phyloP scores from a whole-genome alignment of 2,329 filamentous ascomycete genomes.

The Gyromitra esculenta region DNA sequence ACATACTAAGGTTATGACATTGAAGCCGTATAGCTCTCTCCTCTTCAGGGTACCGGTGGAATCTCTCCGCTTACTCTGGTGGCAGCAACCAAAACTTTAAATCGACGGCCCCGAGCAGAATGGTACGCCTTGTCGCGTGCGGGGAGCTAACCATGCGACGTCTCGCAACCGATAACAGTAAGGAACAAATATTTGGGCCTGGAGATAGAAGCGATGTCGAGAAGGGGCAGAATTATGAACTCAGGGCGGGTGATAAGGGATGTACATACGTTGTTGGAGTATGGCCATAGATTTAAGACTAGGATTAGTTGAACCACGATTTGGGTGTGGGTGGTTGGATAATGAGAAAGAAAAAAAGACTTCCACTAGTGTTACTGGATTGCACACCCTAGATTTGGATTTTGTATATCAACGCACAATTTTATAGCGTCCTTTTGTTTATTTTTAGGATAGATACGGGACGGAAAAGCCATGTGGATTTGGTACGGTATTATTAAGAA shows the following conservation, averaged over 20 bases:
- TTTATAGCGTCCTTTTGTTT: too few species aligned
- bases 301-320: background rate
- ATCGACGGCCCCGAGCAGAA: background rate
- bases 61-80: background rate
- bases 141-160: slow-evolving; percentile 70
- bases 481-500: too few species aligned
- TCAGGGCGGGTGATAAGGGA: slow-evolving; percentile 69
- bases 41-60: background rate
- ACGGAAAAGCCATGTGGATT: too few species aligned
- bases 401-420: too few species aligned
- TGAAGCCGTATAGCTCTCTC: background rate
- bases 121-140: background rate
- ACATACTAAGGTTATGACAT: background rate
- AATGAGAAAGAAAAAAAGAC: too few species aligned
- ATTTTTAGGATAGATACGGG: too few species aligned
- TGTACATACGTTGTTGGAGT: slow-evolving; percentile 70
- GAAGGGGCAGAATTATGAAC: slow-evolving; percentile 68
- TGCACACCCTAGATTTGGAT: too few species aligned
- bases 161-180: slow-evolving; percentile 63
- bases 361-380: too few species aligned
- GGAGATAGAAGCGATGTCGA: slow-evolving; percentile 69
- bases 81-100: background rate
- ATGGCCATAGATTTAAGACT: background rate
- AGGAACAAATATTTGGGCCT: slow-evolving; percentile 67
- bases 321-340: background rate